phyloP scores from a whole-genome alignment of 768 basidiomycete genomes.

The Lentinula guzmanii region DNA sequence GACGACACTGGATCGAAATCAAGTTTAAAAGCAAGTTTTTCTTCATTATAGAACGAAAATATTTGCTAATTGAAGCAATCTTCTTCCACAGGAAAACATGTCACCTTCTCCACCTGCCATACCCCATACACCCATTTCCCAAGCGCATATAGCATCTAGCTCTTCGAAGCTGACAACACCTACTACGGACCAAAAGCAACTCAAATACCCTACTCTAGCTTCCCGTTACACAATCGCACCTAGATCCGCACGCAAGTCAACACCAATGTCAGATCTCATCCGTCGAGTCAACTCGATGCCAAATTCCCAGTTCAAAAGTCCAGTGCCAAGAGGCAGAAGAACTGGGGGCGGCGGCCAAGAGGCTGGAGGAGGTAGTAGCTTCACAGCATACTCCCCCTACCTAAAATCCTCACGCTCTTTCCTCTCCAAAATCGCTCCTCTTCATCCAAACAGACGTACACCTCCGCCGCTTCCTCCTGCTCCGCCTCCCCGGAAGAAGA shows the following conservation, averaged over 20 bases:
- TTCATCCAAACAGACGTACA: slow-evolving; percentile 67
- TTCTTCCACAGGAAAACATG: neutral
- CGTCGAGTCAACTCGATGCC: slow-evolving; percentile 64
- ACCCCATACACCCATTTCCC: neutral
- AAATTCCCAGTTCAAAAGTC: slow-evolving; percentile 48
- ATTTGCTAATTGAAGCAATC: neutral
- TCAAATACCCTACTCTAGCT: slow-evolving; percentile 15
- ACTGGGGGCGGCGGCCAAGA: neutral
- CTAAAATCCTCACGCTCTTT: slow-evolving; percentile 57
- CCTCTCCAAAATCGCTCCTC: slow-evolving; percentile 66
- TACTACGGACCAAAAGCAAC: neutral
- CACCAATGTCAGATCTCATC: slow-evolving; percentile 74
- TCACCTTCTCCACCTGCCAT: neutral
- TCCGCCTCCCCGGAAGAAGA: slow-evolving; percentile 69
- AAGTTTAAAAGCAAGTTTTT: neutral
- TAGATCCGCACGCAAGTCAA: slow-evolving; percentile 32
- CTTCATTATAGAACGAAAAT: no score
- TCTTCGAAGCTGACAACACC: slow-evolving; percentile 6
- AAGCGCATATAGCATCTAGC: slow-evolving; percentile 9
- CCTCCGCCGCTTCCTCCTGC: slow-evolving; percentile 71
- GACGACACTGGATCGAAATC: neutral
- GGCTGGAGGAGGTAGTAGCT: neutral
- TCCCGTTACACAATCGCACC: slow-evolving; percentile 44
- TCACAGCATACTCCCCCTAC: slow-evolving; percentile 53
- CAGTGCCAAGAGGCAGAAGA: slow-evolving; percentile 11